Percentiles rank a stretch among this genome's conserved stretches.
Evolutionary conservation across 345 rosid genomes (phyloP).

Genomic region (Gossypium sturtianum): DNA sequence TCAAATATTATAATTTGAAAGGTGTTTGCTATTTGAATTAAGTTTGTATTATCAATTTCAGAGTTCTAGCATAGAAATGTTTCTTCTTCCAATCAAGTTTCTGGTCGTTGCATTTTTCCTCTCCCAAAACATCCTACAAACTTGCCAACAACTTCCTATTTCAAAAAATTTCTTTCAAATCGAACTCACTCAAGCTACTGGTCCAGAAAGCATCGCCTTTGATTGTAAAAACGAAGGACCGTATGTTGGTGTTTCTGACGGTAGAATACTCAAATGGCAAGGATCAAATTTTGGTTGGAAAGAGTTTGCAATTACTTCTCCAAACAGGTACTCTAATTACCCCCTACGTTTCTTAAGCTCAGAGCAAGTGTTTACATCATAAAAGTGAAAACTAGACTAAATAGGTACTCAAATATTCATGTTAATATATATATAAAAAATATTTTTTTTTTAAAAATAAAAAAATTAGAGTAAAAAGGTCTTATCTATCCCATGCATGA

Average conservation of each 20-base stretch:
- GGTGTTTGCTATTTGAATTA: too few relatives aligned
- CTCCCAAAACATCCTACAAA: background rate
- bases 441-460: too few relatives aligned
- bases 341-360: background rate
- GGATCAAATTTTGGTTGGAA: conserved; percentile 25
- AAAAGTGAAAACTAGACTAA: too few relatives aligned
- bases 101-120: background rate
- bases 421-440: too few relatives aligned
- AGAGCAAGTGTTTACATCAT: background rate
- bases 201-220: conserved; percentile 55
- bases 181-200: conserved; percentile 19
- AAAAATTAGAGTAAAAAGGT: background rate
- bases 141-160: background rate
- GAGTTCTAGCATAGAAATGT: background rate
- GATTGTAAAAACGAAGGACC: conserved; percentile 48
- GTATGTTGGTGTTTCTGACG: conserved; percentile 61
- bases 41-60: background rate
- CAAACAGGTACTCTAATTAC: conserved; percentile 21
- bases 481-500: background rate
- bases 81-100: background rate
- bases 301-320: conserved; percentile 34
- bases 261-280: conserved; percentile 49
- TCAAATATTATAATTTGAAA: too few relatives aligned
- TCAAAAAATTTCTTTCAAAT: conserved; percentile 5
- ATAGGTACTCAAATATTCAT: too few relatives aligned